A percentile compares a stretch with the other conserved stretches of the same genome.
Conservation (phyloP, 768 basidiomycete species). For the Kwoniella heveanensis region DNA sequence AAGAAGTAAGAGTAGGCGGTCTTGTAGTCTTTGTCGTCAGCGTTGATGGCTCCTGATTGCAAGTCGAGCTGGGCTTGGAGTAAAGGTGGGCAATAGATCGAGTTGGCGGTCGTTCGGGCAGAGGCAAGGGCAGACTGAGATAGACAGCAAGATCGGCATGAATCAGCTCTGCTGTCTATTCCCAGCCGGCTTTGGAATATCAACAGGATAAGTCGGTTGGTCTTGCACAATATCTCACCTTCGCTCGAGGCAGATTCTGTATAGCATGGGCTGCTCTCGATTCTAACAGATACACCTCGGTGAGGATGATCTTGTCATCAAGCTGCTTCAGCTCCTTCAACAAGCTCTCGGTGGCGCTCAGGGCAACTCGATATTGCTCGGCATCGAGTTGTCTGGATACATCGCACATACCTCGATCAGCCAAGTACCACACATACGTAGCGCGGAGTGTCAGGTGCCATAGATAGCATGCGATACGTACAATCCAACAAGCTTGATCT, state of each 20-base stretch:
- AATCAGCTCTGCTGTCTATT: no score
- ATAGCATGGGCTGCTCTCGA: conserved; percentile 86
- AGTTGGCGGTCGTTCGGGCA: conserved; percentile 88
- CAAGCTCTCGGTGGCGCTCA: conserved; percentile 79
- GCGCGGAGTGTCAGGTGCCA: background rate
- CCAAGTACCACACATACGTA: background rate
- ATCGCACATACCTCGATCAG: no score
- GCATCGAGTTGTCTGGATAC: conserved; percentile 67
- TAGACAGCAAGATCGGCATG: no score
- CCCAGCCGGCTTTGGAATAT: no score
- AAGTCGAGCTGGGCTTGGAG: conserved; percentile 66
- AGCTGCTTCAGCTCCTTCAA: conserved; percentile 86
- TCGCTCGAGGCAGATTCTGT: conserved; percentile 85
- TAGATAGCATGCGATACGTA: no score
- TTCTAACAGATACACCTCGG: conserved; percentile 93
- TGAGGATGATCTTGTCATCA: conserved; percentile 97
- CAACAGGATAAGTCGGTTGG: no score
- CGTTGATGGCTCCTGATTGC: conserved; percentile 80
- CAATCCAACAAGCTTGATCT: conserved; percentile 80
- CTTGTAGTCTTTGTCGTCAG: conserved; percentile 96
- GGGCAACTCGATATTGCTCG: conserved; percentile 73
- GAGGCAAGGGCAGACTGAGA: conserved; percentile 79
- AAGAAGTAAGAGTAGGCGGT: conserved; percentile 98
- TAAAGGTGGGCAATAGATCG: conserved; percentile 85
- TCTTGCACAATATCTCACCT: no score